Conservation (phyloP, 2,329 filamentous ascomycete genomes). For the Aphanocladium album region DNA sequence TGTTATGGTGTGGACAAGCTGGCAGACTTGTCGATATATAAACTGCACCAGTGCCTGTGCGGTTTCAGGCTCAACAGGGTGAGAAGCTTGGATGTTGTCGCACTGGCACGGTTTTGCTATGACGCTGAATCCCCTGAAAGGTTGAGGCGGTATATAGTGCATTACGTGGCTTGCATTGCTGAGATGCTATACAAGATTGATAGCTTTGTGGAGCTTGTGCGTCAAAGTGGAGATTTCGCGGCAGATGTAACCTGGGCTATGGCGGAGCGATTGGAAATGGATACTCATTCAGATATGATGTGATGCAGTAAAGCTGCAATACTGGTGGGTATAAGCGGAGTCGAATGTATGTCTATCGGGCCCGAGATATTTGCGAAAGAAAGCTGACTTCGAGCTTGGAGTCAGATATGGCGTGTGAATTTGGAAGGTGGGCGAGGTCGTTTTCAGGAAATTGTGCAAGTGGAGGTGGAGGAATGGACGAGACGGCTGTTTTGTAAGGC, state of each 20-base stretch:
- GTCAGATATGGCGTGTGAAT: too few relatives aligned
- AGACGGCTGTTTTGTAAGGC: neutral
- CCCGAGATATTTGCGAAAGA: too few relatives aligned
- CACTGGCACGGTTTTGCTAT: neutral
- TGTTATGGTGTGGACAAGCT: neutral
- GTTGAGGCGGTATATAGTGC: neutral
- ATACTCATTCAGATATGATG: neutral
- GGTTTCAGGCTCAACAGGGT: neutral
- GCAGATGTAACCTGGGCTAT: neutral
- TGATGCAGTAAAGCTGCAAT: neutral
- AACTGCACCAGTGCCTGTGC: neutral
- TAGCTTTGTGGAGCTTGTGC: neutral
- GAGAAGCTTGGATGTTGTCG: neutral
- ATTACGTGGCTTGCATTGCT: neutral
- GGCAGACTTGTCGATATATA: neutral
- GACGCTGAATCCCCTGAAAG: neutral
- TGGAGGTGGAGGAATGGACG: neutral
- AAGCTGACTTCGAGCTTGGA: too few relatives aligned
- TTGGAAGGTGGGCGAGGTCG: too few relatives aligned
- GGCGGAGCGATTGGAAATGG: neutral
- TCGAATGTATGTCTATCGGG: too few relatives aligned
- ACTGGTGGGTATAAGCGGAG: neutral
- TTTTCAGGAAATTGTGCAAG: neutral
- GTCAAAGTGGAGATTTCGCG: neutral
- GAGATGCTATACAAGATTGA: neutral